A percentile compares a stretch with the other conserved stretches of the same genome.
These are phyloP conservation scores for Xerocomus spinulosus DNA, from an alignment of 768 basidiomycete species.

Conservation along the genomic window DNA sequence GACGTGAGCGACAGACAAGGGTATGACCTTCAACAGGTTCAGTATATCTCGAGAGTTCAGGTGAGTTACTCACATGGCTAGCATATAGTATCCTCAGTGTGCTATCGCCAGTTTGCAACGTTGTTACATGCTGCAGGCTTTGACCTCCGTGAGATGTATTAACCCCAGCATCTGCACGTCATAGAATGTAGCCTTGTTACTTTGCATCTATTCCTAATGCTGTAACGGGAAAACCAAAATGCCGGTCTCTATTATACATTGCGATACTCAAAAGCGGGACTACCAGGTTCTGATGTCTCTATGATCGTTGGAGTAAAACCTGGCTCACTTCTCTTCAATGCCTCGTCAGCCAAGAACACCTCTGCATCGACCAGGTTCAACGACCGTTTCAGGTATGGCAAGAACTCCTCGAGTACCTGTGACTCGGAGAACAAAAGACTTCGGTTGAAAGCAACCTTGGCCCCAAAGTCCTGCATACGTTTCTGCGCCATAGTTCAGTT, in stretches of 20 bases:
- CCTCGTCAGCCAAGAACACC: slow-evolving; percentile 66
- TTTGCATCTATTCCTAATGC: too few relatives aligned
- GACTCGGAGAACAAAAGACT: slow-evolving; percentile 79
- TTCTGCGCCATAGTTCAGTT: slow-evolving; percentile 44
- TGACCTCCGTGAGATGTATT: slow-evolving; percentile 28
- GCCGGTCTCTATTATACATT: slow-evolving; percentile 47
- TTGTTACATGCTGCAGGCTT: slow-evolving; percentile 67
- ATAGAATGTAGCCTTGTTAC: too few relatives aligned
- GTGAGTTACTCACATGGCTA: slow-evolving; percentile 33
- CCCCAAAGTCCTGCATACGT: slow-evolving; percentile 75
- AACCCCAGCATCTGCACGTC: too few relatives aligned
- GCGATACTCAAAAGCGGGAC: slow-evolving; percentile 82
- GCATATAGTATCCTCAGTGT: background rate
- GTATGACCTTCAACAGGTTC: slow-evolving; percentile 80
- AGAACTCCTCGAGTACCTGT: slow-evolving; percentile 61
- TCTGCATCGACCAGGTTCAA: slow-evolving; percentile 68
- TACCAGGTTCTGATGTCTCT: slow-evolving; percentile 83
- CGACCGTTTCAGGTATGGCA: slow-evolving; percentile 78
- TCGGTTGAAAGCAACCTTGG: slow-evolving; percentile 75
- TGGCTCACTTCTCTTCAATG: slow-evolving; percentile 44
- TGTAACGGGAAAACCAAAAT: too few relatives aligned
- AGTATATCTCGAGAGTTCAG: slow-evolving; percentile 84
- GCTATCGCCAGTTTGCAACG: slow-evolving; percentile 52
- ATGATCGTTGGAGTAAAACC: slow-evolving; percentile 69
- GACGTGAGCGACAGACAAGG: slow-evolving; percentile 76